Base-by-base conservation (phyloP, 345 rosid genomes). In the Odontarrhena argentea region DNA sequence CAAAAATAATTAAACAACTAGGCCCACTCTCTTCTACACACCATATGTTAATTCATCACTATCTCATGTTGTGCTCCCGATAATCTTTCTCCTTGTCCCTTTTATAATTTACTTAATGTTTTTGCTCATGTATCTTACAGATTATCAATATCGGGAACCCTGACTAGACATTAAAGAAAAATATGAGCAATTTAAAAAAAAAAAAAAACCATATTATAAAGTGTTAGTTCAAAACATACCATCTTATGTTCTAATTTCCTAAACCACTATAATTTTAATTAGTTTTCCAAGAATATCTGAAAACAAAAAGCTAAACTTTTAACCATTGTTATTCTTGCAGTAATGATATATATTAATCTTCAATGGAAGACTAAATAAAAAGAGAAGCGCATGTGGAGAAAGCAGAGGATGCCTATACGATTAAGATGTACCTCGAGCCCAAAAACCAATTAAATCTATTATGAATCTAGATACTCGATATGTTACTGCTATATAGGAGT, bases 11-110 rank as follows among this genome's bases (percentile, higher is more conserved):
- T 61, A 61, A 69, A 60, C 18, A 55, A 58, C 53, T 13, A 67
- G 82, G 69, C 81, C 83, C 83, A 81, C 85, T 75, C 14, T 46
- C 54, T 68, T 47, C 51, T 68, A 61, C 44, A 65, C 48, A 61
- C 52, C 46, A 22, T 59, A 67, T 64, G 70, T 50, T 65, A 65
- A 71, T 74, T 69, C 69, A 76, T 77, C 52, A 67, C 62, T 40
- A 60, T 74, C 53, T 60, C 77, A 67, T 74, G 63, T 67, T 67
- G 44, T 74, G 50, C 66, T 73, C 63, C 42, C 43, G 32, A 46
- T 55, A 30, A 55, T 62, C 58, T 41, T 59, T 41, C 58, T 48
- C 55, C 28, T 67, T 60, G 3, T 44, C 43, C 9, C 1, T 46
- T 68, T 24, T 52, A 25, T 43, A 28, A 30, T 9, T n/a, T 5